Base-by-base conservation (phyloP, 371 early-diverging fungal species). In the Mucor indicus region DNA sequence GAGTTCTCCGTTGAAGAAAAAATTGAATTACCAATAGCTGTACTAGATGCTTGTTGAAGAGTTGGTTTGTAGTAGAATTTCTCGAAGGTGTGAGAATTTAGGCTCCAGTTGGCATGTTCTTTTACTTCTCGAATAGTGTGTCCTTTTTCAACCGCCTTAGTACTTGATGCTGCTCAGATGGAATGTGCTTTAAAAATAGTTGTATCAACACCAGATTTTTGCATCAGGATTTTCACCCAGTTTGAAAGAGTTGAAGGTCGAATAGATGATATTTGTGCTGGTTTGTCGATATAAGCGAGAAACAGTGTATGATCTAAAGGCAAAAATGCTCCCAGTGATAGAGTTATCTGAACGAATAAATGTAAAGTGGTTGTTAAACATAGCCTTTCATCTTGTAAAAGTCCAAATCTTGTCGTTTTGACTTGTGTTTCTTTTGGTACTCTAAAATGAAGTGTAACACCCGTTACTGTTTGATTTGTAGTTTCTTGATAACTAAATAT, bases 361-460 rank as follows among this genome's bases (percentile, higher is more conserved):
- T 12, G 7, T n/a, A 47, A 17, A 5, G 54, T 54, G 0, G 35
- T 10, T 4, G 47, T 33, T 7, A 50, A 51, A 32, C 49, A 51
- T 27, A 63, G 1, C 0, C 23, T 4, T 7, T 33, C 8, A 1
- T 48, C 48, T 17, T 38, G 8, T 8, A 29, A 6, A 6, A 29
- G 30, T 29, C 30, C 30, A 8, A 29, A 12, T 29, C 6, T 12
- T 12, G 12, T 29, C 12, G 30, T 8, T 29, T 29, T 29, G 12
- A 29, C 16, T 30, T 55, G 48, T 1, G 22, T 37, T 48, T 56
- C 62, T 23, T 62, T 62, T 2, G 50, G 48, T 39, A 44, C 48
- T 12, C 62, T 5, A 4, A 48, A 17, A n/a, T 23, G 35, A 9
- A 57, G 7, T 2, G 27, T 39, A 8, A 37, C 36, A 12, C 53